These are phyloP conservation scores for Botrytis deweyae DNA, from an alignment of 2,329 filamentous ascomycete genomes.

Conservation along the genomic window DNA sequence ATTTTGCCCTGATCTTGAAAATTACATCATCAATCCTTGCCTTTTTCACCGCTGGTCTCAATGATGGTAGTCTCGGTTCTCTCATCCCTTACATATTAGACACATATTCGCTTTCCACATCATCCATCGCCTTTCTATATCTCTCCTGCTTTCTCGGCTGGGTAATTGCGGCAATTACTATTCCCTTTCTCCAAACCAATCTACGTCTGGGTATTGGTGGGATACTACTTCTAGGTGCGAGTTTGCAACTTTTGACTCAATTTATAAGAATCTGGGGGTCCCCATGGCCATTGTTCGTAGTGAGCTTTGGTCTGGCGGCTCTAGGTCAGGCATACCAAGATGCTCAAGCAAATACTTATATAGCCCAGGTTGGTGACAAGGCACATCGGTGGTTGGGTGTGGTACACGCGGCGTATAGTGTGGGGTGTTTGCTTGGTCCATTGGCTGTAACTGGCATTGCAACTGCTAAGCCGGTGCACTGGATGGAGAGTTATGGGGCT, in stretches of 20 bases:
- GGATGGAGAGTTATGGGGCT: constrained; percentile 39
- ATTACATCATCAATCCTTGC: constrained; percentile 57
- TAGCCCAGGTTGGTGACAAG: constrained; percentile 47
- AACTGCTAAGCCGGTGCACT: constrained; percentile 42
- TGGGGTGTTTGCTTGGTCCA: constrained; percentile 55
- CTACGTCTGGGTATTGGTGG: constrained; percentile 54
- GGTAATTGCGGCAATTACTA: constrained; percentile 50
- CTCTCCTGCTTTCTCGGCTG: constrained; percentile 59
- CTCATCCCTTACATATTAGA: constrained; percentile 62
- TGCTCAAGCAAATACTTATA: constrained; percentile 62
- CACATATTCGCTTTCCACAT: constrained; percentile 54
- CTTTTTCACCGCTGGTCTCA: constrained; percentile 65
- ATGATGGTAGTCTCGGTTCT: constrained; percentile 63
- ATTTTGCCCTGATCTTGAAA: constrained; percentile 40
- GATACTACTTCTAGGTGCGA: constrained; percentile 56
- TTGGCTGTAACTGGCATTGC: constrained; percentile 56
- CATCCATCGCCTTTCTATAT: constrained; percentile 51
- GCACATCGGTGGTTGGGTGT: constrained; percentile 61
- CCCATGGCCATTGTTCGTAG: constrained; percentile 55
- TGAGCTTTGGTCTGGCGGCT: constrained; percentile 58
- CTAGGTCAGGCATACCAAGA: constrained; percentile 64
- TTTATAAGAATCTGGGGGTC: constrained; percentile 55
- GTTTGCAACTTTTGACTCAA: constrained; percentile 54
- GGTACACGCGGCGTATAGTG: constrained; percentile 59
- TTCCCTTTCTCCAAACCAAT: constrained; percentile 51